These are phyloP conservation scores for Scheffersomyces lignicola DNA, from an alignment of 1,139 yeast species.

Conservation along the genomic window DNA sequence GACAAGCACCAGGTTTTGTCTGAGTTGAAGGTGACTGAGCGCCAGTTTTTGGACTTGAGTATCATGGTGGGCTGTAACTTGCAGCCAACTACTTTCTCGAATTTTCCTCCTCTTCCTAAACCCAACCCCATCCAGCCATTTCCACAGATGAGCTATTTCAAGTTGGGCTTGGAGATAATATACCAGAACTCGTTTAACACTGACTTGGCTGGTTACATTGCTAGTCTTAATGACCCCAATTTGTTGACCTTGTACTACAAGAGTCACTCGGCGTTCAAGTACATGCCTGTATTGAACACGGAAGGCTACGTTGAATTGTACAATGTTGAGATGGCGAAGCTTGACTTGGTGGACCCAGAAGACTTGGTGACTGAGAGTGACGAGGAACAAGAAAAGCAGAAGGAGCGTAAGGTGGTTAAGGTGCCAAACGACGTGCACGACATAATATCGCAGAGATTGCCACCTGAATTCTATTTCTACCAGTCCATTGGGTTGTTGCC, in stretches of 20 bases:
- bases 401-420: slow-evolving; percentile 19
- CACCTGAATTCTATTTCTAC: slow-evolving; percentile 83
- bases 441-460: slow-evolving; percentile 79
- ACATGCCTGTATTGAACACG: slow-evolving; percentile 66
- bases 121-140: slow-evolving; percentile 45
- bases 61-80: slow-evolving; percentile 77
- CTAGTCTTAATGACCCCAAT: slow-evolving; percentile 37
- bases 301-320: slow-evolving; percentile 70
- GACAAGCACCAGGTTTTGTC: slow-evolving; percentile 58
- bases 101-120: slow-evolving; percentile 53
- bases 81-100: slow-evolving; percentile 65
- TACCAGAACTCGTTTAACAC: slow-evolving; percentile 33
- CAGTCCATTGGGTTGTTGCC: slow-evolving; percentile 76
- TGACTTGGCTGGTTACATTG: slow-evolving; percentile 38
- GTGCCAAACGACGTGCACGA: slow-evolving; percentile 83
- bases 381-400: slow-evolving; percentile 10
- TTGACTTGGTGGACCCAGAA: slow-evolving; percentile 25
- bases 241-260: slow-evolving; percentile 38
- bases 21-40: slow-evolving; percentile 59
- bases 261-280: slow-evolving; percentile 43
- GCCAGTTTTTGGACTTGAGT: slow-evolving; percentile 73
- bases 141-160: slow-evolving; percentile 45
- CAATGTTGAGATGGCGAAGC: slow-evolving; percentile 38
- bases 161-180: slow-evolving; percentile 44
- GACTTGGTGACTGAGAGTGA: slow-evolving; percentile 18